A percentile compares a stretch with the other conserved stretches of the same genome.
Conservation (phyloP, 495 filamentous ascomycete species). For the Daldinia childiae region DNA sequence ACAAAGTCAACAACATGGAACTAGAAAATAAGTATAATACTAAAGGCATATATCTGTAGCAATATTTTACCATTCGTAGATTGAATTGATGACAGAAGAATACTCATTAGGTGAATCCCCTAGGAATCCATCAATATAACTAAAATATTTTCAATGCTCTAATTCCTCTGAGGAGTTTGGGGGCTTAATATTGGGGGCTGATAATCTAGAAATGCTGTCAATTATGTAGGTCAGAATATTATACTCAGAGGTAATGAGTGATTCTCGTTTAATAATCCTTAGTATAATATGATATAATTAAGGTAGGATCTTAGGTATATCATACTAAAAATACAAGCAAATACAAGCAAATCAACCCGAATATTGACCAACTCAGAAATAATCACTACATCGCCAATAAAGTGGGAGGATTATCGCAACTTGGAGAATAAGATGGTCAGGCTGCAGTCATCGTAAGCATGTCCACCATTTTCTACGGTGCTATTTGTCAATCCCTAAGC, state of each 20-base stretch:
- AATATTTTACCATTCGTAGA: too few relatives aligned
- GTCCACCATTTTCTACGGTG: background rate
- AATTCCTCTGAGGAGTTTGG: background rate
- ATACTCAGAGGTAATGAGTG: background rate
- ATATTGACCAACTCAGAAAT: background rate
- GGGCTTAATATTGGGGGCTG: background rate
- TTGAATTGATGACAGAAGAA: too few relatives aligned
- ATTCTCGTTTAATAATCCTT: too few relatives aligned
- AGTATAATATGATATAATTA: background rate
- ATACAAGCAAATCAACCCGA: background rate
- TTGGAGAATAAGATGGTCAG: constrained; percentile 5
- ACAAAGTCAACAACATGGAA: too few relatives aligned
- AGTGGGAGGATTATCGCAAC: background rate
- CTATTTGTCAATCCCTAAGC: background rate
- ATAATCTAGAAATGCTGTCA: background rate
- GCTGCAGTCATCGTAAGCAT: background rate
- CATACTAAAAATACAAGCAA: too few relatives aligned
- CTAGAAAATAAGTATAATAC: too few relatives aligned
- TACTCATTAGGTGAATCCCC: too few relatives aligned
- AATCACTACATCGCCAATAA: background rate
- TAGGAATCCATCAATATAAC: too few relatives aligned
- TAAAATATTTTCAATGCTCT: too few relatives aligned
- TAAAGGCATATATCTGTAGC: too few relatives aligned
- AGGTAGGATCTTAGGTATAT: too few relatives aligned
- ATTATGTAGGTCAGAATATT: background rate